phyloP scores from a whole-genome alignment of 1,284 basidiomycete genomes.

The Papiliotrema laurentii region DNA sequence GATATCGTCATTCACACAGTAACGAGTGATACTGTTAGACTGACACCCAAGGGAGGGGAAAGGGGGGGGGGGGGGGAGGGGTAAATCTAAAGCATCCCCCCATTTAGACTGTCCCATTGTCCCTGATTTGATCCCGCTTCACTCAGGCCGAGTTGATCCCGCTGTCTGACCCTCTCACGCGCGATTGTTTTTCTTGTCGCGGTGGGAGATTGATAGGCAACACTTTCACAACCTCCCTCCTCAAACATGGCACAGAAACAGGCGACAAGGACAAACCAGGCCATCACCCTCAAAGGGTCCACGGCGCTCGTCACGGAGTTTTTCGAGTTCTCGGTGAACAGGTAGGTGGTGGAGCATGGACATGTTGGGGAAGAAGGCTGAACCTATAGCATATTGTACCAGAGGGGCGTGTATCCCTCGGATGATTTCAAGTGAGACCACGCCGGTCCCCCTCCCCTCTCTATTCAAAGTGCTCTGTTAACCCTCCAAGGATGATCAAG shows the following conservation, averaged over 20 bases:
- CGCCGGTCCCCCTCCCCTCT: background rate
- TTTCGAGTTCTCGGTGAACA: constrained; percentile 96
- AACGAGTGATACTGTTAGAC: too few relatives aligned
- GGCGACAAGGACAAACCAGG: constrained; percentile 46
- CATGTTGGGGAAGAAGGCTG: constrained; percentile 11
- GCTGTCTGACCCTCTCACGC: too few relatives aligned
- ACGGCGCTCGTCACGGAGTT: constrained; percentile 96
- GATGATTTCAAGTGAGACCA: constrained; percentile 70
- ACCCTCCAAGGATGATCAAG: constrained; percentile 76
- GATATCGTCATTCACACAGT: too few relatives aligned
- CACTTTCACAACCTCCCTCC: background rate
- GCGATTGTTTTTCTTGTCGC: background rate
- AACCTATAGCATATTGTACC: constrained; percentile 79
- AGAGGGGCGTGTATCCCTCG: constrained; percentile 92
- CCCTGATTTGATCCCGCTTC: too few relatives aligned
- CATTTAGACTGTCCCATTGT: too few relatives aligned
- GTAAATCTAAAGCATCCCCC: too few relatives aligned
- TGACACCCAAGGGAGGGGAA: too few relatives aligned
- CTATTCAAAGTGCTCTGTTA: background rate
- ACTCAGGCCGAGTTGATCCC: too few relatives aligned
- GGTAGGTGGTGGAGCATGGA: constrained; percentile 55
- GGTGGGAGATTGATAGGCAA: background rate
- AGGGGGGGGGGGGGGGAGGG: too few relatives aligned
- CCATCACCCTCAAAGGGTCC: constrained; percentile 90
- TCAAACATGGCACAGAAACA: constrained; percentile 46